Percentiles rank a stretch among this genome's conserved stretches.
phyloP scores from a whole-genome alignment of 495 filamentous ascomycete species.

The Penicillium nucicola region DNA sequence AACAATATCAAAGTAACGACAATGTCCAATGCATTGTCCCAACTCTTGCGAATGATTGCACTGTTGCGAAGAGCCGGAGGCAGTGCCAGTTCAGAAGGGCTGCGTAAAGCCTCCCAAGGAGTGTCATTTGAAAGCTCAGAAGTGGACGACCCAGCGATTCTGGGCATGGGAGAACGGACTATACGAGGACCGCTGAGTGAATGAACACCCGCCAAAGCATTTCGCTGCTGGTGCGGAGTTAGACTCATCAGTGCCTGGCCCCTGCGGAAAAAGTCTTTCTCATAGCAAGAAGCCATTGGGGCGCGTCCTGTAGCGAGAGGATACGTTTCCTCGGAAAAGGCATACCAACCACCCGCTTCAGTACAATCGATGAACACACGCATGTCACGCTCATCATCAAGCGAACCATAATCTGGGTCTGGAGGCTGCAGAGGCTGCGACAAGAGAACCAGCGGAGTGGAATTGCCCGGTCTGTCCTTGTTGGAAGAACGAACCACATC shows the following conservation, averaged over 20 bases:
- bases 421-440: slow-evolving; percentile 78
- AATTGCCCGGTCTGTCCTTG: slow-evolving; percentile 51
- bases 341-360: slow-evolving; percentile 84
- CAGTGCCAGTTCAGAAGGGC: slow-evolving; percentile 41
- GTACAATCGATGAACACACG: slow-evolving; percentile 87
- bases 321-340: slow-evolving; percentile 83
- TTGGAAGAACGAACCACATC: slow-evolving; percentile 75
- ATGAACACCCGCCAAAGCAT: slow-evolving; percentile 53
- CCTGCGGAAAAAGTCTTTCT: slow-evolving; percentile 51
- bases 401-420: slow-evolving; percentile 51
- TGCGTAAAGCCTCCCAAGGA: slow-evolving; percentile 36
- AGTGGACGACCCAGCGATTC: slow-evolving; percentile 30
- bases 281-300: slow-evolving; percentile 60
- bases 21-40: slow-evolving; percentile 52
- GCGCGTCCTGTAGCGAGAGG: slow-evolving; percentile 74
- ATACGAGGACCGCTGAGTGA: slow-evolving; percentile 39
- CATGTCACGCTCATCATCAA: slow-evolving; percentile 51
- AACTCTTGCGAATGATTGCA: slow-evolving; percentile 52
- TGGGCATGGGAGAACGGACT: slow-evolving; percentile 32
- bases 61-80: slow-evolving; percentile 46
- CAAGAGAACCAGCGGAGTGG: slow-evolving; percentile 67
- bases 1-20: slow-evolving; percentile 43
- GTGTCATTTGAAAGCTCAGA: slow-evolving; percentile 38
- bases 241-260: slow-evolving; percentile 41
- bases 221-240: slow-evolving; percentile 41